phyloP scores from a whole-genome alignment of 805 yeast species.

The Saccharomyces mikatae region DNA sequence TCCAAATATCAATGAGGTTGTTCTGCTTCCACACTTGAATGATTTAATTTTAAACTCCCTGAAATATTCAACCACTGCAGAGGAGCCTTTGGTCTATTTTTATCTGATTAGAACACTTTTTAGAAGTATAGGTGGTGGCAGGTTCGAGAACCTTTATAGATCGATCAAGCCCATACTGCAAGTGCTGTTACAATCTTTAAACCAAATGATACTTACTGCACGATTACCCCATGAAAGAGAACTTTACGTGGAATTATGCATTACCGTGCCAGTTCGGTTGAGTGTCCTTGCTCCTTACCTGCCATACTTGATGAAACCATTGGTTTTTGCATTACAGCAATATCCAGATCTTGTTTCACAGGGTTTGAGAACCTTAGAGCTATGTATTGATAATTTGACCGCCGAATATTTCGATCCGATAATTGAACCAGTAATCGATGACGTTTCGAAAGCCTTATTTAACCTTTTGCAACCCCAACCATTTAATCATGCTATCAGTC shows the following conservation, averaged over 20 bases:
- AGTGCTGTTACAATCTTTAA: slow-evolving; percentile 74
- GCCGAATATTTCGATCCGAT: slow-evolving; percentile 97
- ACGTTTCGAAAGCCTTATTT: slow-evolving; percentile 90
- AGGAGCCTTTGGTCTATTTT: slow-evolving; percentile 86
- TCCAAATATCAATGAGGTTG: slow-evolving; percentile 80
- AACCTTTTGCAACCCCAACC: slow-evolving; percentile 86
- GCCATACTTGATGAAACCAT: slow-evolving; percentile 79
- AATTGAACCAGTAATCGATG: slow-evolving; percentile 91
- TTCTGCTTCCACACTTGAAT: slow-evolving; percentile 80
- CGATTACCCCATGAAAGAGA: slow-evolving; percentile 86
- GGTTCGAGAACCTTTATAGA: slow-evolving; percentile 87
- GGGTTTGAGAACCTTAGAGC: slow-evolving; percentile 87
- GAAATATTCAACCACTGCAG: slow-evolving; percentile 71
- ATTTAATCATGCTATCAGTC: slow-evolving; percentile 89
- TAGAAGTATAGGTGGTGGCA: slow-evolving; percentile 93
- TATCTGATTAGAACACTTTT: slow-evolving; percentile 81
- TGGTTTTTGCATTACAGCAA: slow-evolving; percentile 84
- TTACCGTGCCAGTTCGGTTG: slow-evolving; percentile 90
- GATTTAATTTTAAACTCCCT: slow-evolving; percentile 74
- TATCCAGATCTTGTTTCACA: slow-evolving; percentile 87
- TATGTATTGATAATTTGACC: slow-evolving; percentile 92
- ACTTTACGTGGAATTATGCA: slow-evolving; percentile 86
- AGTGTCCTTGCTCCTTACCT: slow-evolving; percentile 91
- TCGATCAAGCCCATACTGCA: slow-evolving; percentile 89
- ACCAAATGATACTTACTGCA: slow-evolving; percentile 74